Evolutionary conservation across 2,329 filamentous ascomycete species (phyloP).

Genomic region (Beauveria scarabaeidicola): DNA sequence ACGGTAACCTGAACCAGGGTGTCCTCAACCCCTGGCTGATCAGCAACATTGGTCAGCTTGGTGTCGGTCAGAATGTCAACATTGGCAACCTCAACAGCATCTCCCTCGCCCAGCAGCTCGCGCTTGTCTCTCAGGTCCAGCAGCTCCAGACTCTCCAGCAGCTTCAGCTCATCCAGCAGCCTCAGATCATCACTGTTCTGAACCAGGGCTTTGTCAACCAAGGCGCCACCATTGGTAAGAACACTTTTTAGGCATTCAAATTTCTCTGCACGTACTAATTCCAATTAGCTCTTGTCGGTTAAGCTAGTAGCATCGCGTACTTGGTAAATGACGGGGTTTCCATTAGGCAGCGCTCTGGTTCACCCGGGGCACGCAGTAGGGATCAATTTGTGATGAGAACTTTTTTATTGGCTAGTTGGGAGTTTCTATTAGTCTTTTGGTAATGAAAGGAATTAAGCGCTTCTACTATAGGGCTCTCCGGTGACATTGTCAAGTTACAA

Average conservation of each 20-base stretch:
- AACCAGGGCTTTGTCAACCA: slow-evolving; percentile 17
- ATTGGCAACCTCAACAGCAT: slow-evolving; percentile 20
- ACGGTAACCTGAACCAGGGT: slow-evolving; percentile 13
- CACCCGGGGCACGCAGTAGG: neutral
- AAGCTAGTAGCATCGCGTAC: neutral
- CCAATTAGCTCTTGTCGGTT: neutral
- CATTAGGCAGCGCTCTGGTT: neutral
- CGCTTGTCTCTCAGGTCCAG: slow-evolving; percentile 20
- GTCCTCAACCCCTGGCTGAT: slow-evolving; percentile 16
- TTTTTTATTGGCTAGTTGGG: neutral
- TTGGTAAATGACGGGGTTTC: too few relatives aligned
- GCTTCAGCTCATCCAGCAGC: slow-evolving; percentile 17
- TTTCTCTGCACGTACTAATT: neutral
- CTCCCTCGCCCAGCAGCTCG: slow-evolving; percentile 20
- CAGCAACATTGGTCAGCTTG: slow-evolving; percentile 21
- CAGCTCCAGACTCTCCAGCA: slow-evolving; percentile 20
- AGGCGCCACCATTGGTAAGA: slow-evolving; percentile 16
- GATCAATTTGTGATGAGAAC: neutral
- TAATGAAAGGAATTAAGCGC: neutral
- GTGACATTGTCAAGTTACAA: neutral
- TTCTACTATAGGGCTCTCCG: neutral
- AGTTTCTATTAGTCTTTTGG: neutral
- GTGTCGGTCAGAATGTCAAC: slow-evolving; percentile 20
- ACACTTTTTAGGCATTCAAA: neutral
- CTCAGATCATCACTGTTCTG: slow-evolving; percentile 18